Evolutionary conservation across 768 basidiomycete species (phyloP).

Genomic region (Russula brevipes): DNA sequence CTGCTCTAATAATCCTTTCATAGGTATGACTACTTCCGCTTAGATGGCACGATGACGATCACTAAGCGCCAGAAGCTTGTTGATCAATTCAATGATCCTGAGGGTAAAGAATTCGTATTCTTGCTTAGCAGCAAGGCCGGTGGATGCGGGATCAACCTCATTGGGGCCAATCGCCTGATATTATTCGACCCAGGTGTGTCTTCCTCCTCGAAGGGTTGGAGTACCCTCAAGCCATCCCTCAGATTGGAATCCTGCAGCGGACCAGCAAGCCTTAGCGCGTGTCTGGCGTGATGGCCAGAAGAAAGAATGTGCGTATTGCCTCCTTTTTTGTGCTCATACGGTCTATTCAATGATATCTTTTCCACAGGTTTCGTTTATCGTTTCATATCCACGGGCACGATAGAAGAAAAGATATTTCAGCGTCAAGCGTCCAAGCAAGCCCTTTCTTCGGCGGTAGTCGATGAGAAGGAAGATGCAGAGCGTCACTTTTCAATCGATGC

Average conservation of each 20-base stretch:
- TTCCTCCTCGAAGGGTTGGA: not conserved
- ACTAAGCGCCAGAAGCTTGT: constrained; percentile 92
- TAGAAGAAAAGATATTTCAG: constrained; percentile 99
- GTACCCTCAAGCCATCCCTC: constrained; percentile 1
- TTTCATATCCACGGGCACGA: constrained; percentile 94
- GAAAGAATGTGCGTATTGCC: constrained; percentile 79
- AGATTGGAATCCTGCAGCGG: constrained; percentile 99
- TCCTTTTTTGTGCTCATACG: not conserved
- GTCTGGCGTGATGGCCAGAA: constrained; percentile 99
- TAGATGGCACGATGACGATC: constrained; percentile 94
- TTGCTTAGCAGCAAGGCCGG: constrained; percentile 93
- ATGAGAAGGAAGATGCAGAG: constrained; percentile 93
- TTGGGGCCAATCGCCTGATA: constrained; percentile 93
- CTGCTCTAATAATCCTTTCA: constrained; percentile 11
- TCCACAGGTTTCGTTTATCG: constrained; percentile 89
- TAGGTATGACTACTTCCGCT: constrained; percentile 84
- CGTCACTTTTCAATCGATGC: constrained; percentile 91
- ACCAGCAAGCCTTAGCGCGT: constrained; percentile 96
- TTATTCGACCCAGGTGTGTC: constrained; percentile 84
- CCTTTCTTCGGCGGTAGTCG: constrained; percentile 95
- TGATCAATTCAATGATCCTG: constrained; percentile 92
- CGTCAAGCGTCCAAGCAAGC: constrained; percentile 95
- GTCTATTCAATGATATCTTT: constrained; percentile 1
- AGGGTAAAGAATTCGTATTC: constrained; percentile 92
- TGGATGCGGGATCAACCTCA: constrained; percentile 94